Evolutionary conservation across 2,329 filamentous ascomycete genomes (phyloP).

Genomic region (Calonectria pseudoreteaudii): DNA sequence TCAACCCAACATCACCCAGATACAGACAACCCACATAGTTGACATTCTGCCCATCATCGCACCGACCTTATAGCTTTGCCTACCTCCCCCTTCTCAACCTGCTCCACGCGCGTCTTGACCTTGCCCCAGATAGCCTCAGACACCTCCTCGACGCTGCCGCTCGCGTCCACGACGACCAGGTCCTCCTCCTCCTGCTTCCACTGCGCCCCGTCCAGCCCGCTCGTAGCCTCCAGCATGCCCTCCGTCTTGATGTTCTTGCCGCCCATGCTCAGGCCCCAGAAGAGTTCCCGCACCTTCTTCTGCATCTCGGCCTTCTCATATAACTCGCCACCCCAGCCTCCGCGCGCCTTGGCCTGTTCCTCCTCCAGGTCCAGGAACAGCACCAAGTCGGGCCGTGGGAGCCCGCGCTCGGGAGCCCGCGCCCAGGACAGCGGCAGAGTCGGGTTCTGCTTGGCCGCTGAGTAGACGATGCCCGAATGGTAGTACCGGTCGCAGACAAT

Average conservation of each 20-base stretch:
- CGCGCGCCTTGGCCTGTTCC: conserved; percentile 77
- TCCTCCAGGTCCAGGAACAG: conserved; percentile 88
- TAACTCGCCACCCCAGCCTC: conserved; percentile 89
- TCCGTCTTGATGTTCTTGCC: conserved; percentile 51
- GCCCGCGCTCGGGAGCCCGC: conserved; percentile 83
- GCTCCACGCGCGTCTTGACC: conserved; percentile 59
- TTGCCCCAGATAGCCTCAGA: conserved; percentile 66
- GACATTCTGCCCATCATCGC: conserved; percentile 21
- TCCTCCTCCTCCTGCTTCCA: conserved; percentile 65
- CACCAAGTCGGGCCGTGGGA: conserved; percentile 88
- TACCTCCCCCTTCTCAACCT: conserved; percentile 62
- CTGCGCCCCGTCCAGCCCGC: conserved; percentile 38
- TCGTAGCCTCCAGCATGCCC: conserved; percentile 35
- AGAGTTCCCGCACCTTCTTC: conserved; percentile 79
- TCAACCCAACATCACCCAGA: neutral
- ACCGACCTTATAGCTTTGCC: conserved; percentile 57
- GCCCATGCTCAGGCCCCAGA: conserved; percentile 68
- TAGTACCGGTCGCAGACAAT: conserved; percentile 94
- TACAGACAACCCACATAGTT: neutral
- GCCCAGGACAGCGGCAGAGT: conserved; percentile 82
- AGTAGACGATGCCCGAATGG: conserved; percentile 94
- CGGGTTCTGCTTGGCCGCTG: conserved; percentile 84
- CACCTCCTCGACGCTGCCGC: conserved; percentile 66
- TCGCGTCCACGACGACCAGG: conserved; percentile 66
- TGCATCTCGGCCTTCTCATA: conserved; percentile 92